Conservation (phyloP, 208 protist species). For the Trypanosomatidae sp. region DNA sequence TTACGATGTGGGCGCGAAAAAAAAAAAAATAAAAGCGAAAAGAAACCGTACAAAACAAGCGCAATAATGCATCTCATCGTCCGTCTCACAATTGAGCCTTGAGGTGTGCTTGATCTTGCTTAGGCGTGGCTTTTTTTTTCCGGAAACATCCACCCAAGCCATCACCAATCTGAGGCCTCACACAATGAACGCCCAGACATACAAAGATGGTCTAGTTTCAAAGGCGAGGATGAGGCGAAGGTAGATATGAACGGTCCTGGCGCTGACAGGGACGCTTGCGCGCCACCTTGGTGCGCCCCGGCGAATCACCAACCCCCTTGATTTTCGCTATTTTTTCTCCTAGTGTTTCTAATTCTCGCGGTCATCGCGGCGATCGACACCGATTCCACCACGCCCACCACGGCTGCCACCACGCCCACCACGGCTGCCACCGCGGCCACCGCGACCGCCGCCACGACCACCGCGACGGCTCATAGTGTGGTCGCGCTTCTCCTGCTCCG, state of each 20-base stretch:
- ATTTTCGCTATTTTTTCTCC: constrained; percentile 2
- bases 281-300: background rate
- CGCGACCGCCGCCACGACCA: constrained; percentile 34
- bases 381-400: constrained; percentile 32
- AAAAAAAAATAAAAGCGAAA: constrained; percentile 4
- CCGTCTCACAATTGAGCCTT: background rate
- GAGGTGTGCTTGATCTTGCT: background rate
- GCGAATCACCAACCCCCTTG: background rate
- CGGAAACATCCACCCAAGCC: background rate
- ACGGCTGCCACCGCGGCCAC: constrained; percentile 28
- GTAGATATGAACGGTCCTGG: background rate
- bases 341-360: background rate
- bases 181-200: background rate
- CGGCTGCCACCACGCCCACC: constrained; percentile 27
- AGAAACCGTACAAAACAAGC: constrained; percentile 14
- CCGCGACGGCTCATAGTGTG: constrained; percentile 32
- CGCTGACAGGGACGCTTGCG: background rate
- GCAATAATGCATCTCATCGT: constrained; percentile 1
- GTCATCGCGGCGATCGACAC: constrained; percentile 38
- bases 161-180: background rate
- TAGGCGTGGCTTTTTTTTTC: background rate
- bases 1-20: background rate
- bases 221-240: background rate
- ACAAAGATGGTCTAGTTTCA: background rate
- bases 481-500: constrained; percentile 76